These are phyloP conservation scores for Starmerella vitae DNA, from an alignment of 805 yeast species.

Conservation along the genomic window DNA sequence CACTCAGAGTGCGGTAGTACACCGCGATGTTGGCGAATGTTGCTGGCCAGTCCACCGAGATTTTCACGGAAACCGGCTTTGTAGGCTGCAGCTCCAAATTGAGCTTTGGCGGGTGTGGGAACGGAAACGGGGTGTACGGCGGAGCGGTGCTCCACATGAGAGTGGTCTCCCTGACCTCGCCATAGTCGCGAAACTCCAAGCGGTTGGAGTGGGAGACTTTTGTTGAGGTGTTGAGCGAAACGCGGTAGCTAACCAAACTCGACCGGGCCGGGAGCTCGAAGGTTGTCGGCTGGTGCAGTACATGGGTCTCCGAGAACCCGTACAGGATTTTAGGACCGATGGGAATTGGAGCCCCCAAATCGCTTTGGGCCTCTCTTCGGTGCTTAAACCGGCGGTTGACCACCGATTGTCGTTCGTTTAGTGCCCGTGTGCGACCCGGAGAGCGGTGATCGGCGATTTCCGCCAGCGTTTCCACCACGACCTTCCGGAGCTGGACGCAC, in stretches of 20 bases:
- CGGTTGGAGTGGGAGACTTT: conserved; percentile 16
- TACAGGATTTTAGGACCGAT: conserved; percentile 7
- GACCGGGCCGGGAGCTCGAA: conserved; percentile 15
- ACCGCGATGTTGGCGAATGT: conserved; percentile 59
- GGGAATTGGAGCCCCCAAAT: neutral
- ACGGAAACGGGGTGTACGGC: conserved; percentile 19
- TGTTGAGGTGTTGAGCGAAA: conserved; percentile 5
- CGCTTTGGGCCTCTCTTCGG: conserved; percentile 1
- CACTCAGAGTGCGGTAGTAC: conserved; percentile 54
- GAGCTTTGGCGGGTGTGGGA: conserved; percentile 1
- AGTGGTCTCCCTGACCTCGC: conserved; percentile 3
- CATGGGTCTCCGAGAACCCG: neutral
- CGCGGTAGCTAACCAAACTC: conserved; percentile 17
- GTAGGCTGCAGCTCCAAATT: neutral
- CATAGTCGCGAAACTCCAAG: conserved; percentile 19
- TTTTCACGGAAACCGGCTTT: neutral
- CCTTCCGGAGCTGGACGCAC: conserved; percentile 77
- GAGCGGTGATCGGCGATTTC: conserved; percentile 41
- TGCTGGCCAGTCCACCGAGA: conserved; percentile 37
- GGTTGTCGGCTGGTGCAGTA: conserved; percentile 3
- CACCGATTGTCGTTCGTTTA: conserved; percentile 41
- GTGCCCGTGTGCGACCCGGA: conserved; percentile 35
- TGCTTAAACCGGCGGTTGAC: conserved; percentile 9
- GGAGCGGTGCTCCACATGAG: conserved; percentile 22
- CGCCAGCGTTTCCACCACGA: conserved; percentile 44